A percentile compares a stretch with the other conserved stretches of the same genome.
Conservation (phyloP, 2,329 filamentous ascomycete species). For the Calonectria crousiana region DNA sequence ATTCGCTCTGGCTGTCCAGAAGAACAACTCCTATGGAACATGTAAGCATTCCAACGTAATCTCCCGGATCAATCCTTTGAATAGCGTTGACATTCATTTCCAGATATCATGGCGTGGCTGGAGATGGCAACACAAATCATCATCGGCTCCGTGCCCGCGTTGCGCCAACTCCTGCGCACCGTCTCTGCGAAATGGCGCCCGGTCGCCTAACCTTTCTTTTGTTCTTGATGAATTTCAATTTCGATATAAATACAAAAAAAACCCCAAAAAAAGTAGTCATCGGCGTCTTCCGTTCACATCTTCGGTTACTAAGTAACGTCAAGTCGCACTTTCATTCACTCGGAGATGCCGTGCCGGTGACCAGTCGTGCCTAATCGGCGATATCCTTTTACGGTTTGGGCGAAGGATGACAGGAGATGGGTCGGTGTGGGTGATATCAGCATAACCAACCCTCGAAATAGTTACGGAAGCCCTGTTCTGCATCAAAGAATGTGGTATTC, state of each 20-base stretch:
- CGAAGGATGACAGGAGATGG: background rate
- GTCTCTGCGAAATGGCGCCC: background rate
- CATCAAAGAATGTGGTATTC: background rate
- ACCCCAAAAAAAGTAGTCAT: too few relatives aligned
- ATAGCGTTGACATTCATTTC: background rate
- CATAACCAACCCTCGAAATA: background rate
- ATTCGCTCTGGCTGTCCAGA: background rate
- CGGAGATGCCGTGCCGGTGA: background rate
- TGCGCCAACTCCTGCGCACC: background rate
- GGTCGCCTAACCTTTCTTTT: background rate
- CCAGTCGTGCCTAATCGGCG: background rate
- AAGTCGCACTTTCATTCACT: background rate
- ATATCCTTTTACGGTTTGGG: background rate
- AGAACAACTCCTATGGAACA: background rate
- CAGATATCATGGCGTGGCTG: conserved; percentile 2
- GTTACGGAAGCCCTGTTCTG: background rate
- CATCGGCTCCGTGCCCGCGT: background rate
- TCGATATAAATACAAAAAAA: background rate
- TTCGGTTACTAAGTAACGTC: background rate
- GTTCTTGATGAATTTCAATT: background rate
- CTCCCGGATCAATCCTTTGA: background rate
- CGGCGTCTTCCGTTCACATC: too few relatives aligned
- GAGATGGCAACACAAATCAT: conserved; percentile 4
- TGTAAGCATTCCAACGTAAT: background rate
- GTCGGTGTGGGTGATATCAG: background rate